Base-by-base conservation (phyloP, 1,139 yeast genomes). In the Candida gigantensis region DNA sequence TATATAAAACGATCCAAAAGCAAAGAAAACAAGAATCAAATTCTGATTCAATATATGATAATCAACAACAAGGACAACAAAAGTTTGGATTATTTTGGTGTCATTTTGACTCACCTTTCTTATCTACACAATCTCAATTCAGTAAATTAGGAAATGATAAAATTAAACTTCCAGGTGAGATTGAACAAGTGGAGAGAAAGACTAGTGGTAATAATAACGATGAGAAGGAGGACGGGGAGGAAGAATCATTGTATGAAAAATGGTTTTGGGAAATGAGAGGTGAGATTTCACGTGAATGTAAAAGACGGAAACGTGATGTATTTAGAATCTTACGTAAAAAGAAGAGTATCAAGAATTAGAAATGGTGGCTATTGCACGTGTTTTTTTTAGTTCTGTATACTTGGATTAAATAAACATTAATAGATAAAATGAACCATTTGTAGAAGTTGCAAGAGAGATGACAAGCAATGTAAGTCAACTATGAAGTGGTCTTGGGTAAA, bases 201-300 rank as follows among this genome's bases (percentile, higher is more conserved):
- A 11, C n/a, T n/a, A n/a, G n/a, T n/a, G n/a, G n/a, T n/a, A n/a
- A n/a, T n/a, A n/a, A n/a, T n/a, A n/a, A 14, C 9, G 23, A 20
- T 13, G 41, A 37, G 13, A 48, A 52, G 8, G 63, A 68, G 6
- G 63, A 61, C 2, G 74, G 69, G 13, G 68, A 59, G 2, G 64
- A 55, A 11, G 73, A 79, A 38, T 61, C 68, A 2, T 62, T 70
- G 2, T 90, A 92, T 77, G 89, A 84, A 38, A 68, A 74, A 39
- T 81, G 85, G 75, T 90, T 90, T 59, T 87, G 88, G 84, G 82
- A 79, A 31, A 77, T 79, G 57, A 77, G 97, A 60, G 92, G 94
- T 30, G 88, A 82, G 38, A 73, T 87, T 68, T 81, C 83, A 42
- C 75, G 86, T 43, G 88, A 82, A 45, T 78, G 90, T 57, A 83